Base-by-base conservation (phyloP, 164 flowering plant genomes). In the Vitis amurensis region DNA sequence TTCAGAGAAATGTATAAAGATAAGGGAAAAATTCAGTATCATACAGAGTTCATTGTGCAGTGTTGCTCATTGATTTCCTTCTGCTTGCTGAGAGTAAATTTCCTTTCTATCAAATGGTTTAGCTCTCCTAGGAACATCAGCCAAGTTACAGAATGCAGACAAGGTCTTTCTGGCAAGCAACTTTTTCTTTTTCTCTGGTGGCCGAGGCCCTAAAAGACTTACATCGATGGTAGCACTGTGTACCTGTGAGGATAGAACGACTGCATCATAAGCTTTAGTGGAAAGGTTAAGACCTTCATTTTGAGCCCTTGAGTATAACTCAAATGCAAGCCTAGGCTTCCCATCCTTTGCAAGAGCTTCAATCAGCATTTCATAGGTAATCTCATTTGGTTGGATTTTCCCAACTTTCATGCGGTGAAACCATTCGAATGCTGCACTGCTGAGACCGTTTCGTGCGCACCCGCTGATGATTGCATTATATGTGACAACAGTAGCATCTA, bases 381-480 rank as follows among this genome's bases (percentile, higher is more conserved):
- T 80, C 78, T 91, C 91, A 68, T 96, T 91, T 2, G 99, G 97
- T 1, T 76, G 7, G 51, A 92, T 72, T 56, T 81, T 79, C 70
- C 74, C 73, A 67, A 63, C 77, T 79, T 86, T 85, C 98, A 93
- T 89, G 1, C 89, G 85, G 51, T 88, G 86, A 71, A 93, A 96
- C 99, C 99, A 96, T 58, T 93, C 97, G 37, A 86, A 92, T 27
- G 97, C 99, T 31, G 74, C 73, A 58, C 89, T 80, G 19, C 90
- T 87, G 84, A 76, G 71, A 17, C 88, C 79, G 15, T 84, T 85
- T 16, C 80, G 77, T 11, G 87, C 88, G 82, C 93, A 96, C 0
- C 81, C 86, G 64, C 91, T 89, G 29, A 96, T 92, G 14, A 96
- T 83, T 11, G 99, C 98, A 75, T 96, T 96, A 64, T 81, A 96